These are phyloP conservation scores for Hypsizygus marmoreus DNA, from an alignment of 768 basidiomycete species.

Conservation along the genomic window DNA sequence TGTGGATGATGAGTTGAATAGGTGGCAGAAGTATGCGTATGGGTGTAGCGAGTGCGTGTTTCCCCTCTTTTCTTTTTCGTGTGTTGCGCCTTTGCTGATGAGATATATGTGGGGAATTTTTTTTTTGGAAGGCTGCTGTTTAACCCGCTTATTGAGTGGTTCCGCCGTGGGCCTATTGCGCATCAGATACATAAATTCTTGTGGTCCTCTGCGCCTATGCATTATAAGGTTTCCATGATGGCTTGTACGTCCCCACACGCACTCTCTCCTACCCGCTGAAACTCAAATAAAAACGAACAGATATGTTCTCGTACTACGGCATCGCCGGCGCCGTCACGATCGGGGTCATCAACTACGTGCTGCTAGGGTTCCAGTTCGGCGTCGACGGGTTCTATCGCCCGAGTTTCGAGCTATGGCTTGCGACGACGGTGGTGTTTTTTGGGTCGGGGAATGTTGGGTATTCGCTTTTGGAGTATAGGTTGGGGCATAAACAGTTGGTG, in stretches of 20 bases:
- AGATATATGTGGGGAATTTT: no score
- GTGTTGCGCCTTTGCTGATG: conserved; percentile 29
- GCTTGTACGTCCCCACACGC: conserved; percentile 45
- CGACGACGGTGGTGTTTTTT: conserved; percentile 76
- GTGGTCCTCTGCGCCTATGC: conserved; percentile 74
- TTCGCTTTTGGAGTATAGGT: conserved; percentile 70
- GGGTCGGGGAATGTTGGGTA: conserved; percentile 73
- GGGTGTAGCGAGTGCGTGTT: conserved; percentile 61
- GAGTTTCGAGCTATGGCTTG: conserved; percentile 80
- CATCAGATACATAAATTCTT: conserved; percentile 72
- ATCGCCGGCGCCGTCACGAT: conserved; percentile 71
- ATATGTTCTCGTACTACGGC: conserved; percentile 64
- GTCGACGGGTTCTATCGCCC: conserved; percentile 79
- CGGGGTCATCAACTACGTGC: conserved; percentile 68
- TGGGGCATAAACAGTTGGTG: conserved; percentile 57
- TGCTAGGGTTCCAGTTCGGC: conserved; percentile 73
- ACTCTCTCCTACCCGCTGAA: neutral
- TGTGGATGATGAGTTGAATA: conserved; percentile 84
- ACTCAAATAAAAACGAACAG: conserved; percentile 20
- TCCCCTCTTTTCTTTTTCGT: conserved; percentile 33
- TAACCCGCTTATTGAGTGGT: conserved; percentile 80
- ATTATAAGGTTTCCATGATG: conserved; percentile 83
- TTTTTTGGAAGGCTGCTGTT: conserved; percentile 67
- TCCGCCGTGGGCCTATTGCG: conserved; percentile 75
- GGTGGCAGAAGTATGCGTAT: conserved; percentile 83